phyloP scores from a whole-genome alignment of 352 stramenopile genomes.

The Phytophthora constricta region DNA sequence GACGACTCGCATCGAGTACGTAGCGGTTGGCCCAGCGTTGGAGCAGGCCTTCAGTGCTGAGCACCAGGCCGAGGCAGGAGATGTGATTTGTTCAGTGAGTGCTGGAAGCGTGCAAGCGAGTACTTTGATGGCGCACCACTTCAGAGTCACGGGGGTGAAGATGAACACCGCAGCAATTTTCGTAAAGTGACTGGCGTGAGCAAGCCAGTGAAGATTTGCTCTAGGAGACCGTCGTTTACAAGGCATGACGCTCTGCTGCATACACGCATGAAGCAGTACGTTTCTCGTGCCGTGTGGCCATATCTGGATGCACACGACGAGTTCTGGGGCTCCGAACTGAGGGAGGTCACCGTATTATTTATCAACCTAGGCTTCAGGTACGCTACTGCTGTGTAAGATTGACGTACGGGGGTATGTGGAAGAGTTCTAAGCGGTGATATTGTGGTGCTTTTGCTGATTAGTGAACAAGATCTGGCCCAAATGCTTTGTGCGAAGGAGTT shows the following conservation, averaged over 20 bases:
- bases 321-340: conserved; percentile 93
- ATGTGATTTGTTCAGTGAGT: conserved; percentile 91
- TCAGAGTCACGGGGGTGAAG: conserved; percentile 10
- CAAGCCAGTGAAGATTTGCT: conserved; percentile 71
- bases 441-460: conserved; percentile 16
- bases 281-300: conserved; percentile 91
- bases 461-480: conserved; percentile 76
- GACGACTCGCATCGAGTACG: conserved; percentile 90
- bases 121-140: conserved; percentile 71
- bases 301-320: conserved; percentile 93
- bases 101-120: conserved; percentile 71
- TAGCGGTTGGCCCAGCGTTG: conserved; percentile 90
- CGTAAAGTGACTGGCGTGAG: conserved; percentile 68
- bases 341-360: conserved; percentile 93
- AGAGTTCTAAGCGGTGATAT: conserved; percentile 2
- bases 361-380: conserved; percentile 94
- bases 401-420: neutral
- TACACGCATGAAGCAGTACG: conserved; percentile 90
- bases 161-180: conserved; percentile 35
- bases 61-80: conserved; percentile 85
- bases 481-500: conserved; percentile 79
- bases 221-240: conserved; percentile 72
- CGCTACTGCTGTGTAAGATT: conserved; percentile 6
- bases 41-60: conserved; percentile 92
- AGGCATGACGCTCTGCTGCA: conserved; percentile 85